These are phyloP conservation scores for Pinus taeda DNA, from an alignment of 75 land plant species.

Conservation along the genomic window DNA sequence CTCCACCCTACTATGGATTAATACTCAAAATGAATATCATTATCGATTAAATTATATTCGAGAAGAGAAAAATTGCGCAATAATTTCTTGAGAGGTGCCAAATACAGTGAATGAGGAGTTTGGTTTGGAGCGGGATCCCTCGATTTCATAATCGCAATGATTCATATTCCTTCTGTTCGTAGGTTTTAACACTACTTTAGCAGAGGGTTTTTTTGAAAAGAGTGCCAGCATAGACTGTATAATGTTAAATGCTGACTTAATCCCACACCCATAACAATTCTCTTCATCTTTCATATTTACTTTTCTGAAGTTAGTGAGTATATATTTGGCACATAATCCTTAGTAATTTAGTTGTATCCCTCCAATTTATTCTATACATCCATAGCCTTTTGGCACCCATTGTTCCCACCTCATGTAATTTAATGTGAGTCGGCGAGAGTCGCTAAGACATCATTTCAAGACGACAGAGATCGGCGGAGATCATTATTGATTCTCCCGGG, in stretches of 20 bases:
- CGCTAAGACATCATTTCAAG: too few species aligned
- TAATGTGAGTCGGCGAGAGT: too few species aligned
- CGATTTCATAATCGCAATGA: not conserved
- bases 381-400: too few species aligned
- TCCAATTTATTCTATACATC: too few species aligned
- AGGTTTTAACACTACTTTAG: slow-evolving; percentile 1
- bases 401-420: too few species aligned
- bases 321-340: not conserved
- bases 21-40: not conserved
- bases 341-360: too few species aligned
- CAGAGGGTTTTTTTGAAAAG: not conserved
- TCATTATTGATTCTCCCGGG: too few species aligned
- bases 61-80: slow-evolving; percentile 15
- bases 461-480: too few species aligned
- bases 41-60: not conserved
- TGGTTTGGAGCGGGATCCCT: not conserved
- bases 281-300: too few species aligned
- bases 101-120: slow-evolving; percentile 8
- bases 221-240: not conserved
- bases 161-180: not conserved
- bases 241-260: slow-evolving; percentile 14
- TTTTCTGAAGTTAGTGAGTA: too few species aligned
- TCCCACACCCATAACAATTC: not conserved
- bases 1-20: too few species aligned
- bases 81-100: slow-evolving; percentile 4